These are phyloP conservation scores for Talaromyces trachyspermus DNA, from an alignment of 495 filamentous ascomycete species.

Conservation along the genomic window DNA sequence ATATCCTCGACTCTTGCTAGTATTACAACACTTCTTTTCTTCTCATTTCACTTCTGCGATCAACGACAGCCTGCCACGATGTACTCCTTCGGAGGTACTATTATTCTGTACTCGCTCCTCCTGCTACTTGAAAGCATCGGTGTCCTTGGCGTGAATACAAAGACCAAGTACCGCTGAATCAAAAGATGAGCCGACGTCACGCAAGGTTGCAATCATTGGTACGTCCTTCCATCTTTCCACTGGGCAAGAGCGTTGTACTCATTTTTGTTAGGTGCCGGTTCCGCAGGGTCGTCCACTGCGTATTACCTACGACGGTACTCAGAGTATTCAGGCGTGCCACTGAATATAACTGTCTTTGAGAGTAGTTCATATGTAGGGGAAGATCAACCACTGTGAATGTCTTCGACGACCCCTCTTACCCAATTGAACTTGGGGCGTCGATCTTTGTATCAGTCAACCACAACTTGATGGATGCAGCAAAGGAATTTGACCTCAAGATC, in stretches of 20 bases:
- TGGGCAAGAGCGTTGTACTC: not conserved
- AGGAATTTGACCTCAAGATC: constrained; percentile 58
- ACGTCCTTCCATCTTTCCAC: not conserved
- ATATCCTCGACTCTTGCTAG: not conserved
- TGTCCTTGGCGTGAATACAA: constrained; percentile 11
- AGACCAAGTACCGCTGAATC: constrained; percentile 21
- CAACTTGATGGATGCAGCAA: constrained; percentile 70
- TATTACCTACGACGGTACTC: constrained; percentile 72
- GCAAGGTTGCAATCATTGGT: constrained; percentile 41
- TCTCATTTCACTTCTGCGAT: not conserved
- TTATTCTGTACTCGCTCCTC: not conserved
- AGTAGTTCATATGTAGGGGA: constrained; percentile 74
- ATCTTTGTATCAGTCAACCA: constrained; percentile 87
- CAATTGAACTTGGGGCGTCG: constrained; percentile 82
- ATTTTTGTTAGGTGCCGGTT: constrained; percentile 64
- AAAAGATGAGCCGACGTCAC: constrained; percentile 8
- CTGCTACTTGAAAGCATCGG: not conserved
- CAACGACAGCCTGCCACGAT: not conserved
- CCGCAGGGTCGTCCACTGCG: constrained; percentile 80
- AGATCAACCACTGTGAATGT: constrained; percentile 84
- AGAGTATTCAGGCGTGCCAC: constrained; percentile 35
- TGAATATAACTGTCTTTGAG: constrained; percentile 87
- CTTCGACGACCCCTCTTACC: constrained; percentile 58
- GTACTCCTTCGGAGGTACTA: not conserved
- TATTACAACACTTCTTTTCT: not conserved